Evolutionary conservation across 345 rosid species (phyloP).

Genomic region (Hevea brasiliensis): DNA sequence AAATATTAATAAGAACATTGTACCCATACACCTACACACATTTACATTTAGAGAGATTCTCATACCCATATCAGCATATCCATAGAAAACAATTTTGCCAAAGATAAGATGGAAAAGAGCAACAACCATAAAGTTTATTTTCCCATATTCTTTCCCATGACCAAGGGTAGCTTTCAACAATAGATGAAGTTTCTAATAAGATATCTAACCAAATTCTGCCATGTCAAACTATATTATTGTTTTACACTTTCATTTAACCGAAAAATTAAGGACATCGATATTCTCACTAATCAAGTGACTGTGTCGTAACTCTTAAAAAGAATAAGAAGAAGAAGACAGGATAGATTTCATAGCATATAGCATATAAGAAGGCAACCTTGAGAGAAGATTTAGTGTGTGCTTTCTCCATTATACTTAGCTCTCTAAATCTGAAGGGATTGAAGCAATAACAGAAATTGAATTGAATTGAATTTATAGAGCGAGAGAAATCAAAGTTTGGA

Average conservation of each 20-base stretch:
- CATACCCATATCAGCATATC: no score
- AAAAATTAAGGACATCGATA: no score
- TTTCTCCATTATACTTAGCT: conserved; percentile 49
- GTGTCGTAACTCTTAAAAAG: no score
- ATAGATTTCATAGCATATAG: background rate
- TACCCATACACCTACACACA: no score
- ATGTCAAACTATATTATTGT: background rate
- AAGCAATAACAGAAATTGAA: background rate
- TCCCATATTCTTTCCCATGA: background rate
- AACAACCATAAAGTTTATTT: background rate
- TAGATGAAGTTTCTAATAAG: background rate
- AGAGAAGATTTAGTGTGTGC: conserved; percentile 57
- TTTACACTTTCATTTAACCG: background rate
- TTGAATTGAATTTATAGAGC: conserved; percentile 48
- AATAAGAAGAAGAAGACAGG: no score
- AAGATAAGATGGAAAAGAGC: background rate
- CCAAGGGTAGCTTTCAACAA: conserved; percentile 3
- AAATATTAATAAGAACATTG: no score
- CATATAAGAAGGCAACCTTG: conserved; percentile 42
- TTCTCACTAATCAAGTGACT: no score
- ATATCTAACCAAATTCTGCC: background rate
- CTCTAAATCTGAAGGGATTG: background rate
- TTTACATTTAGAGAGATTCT: no score
- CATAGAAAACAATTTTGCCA: background rate
- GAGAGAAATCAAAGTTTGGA: conserved; percentile 53